Conservation (phyloP, 768 basidiomycete genomes). For the Boletus bicolor region DNA sequence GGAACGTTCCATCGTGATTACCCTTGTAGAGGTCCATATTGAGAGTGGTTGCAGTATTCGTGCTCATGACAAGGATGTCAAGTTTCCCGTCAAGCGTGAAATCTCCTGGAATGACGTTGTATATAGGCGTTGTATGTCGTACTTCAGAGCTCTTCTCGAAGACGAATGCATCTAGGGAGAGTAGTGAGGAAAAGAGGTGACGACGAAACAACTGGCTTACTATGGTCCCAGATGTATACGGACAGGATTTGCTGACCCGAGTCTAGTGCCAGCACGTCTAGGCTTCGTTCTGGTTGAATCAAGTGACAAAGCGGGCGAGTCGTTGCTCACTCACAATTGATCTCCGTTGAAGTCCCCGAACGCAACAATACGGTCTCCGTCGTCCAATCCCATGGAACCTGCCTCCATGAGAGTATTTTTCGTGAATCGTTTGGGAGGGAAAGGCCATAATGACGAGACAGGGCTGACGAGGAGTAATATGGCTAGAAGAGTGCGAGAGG, state of each 20-base stretch:
- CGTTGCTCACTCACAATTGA: conserved; percentile 67
- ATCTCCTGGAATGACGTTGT: conserved; percentile 90
- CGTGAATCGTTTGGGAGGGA: conserved; percentile 79
- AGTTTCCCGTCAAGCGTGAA: conserved; percentile 90
- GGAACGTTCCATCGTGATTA: conserved; percentile 57
- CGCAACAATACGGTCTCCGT: conserved; percentile 74
- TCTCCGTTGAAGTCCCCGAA: conserved; percentile 97
- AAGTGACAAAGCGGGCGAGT: background rate
- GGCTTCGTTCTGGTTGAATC: conserved; percentile 38
- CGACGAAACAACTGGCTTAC: conserved; percentile 37
- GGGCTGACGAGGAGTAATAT: conserved; percentile 21
- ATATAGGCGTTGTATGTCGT: conserved; percentile 53
- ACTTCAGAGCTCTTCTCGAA: conserved; percentile 53
- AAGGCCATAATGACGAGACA: conserved; percentile 65
- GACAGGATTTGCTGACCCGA: conserved; percentile 75
- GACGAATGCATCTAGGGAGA: conserved; percentile 50
- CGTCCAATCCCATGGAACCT: conserved; percentile 73
- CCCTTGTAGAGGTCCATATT: conserved; percentile 73
- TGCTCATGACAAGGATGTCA: conserved; percentile 86
- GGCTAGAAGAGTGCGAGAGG: conserved; percentile 9
- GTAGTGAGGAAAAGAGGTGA: conserved; percentile 3
- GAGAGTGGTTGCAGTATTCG: conserved; percentile 48
- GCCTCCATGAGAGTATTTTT: conserved; percentile 78
- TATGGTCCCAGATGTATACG: conserved; percentile 79
- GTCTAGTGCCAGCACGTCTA: conserved; percentile 77